phyloP scores from a whole-genome alignment of 768 basidiomycete species.

The Mycena venus region DNA sequence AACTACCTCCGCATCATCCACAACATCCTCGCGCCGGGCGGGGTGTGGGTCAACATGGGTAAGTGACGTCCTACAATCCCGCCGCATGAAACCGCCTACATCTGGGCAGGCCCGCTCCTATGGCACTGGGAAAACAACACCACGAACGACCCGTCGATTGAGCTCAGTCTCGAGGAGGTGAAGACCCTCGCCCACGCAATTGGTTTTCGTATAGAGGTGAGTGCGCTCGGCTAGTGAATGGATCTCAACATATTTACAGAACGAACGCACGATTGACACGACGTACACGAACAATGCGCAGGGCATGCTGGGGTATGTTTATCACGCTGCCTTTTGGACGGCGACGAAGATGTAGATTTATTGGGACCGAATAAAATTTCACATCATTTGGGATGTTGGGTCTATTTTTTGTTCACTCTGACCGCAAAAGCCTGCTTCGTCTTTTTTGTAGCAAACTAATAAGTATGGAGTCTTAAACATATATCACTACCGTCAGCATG shows the following conservation, averaged over 20 bases:
- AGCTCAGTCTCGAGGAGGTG: constrained; percentile 91
- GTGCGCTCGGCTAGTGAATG: constrained; percentile 40
- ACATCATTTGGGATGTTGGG: too few species aligned
- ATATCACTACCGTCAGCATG: too few species aligned
- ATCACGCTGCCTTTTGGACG: constrained; percentile 89
- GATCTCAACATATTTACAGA: constrained; percentile 55
- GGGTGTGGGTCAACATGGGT: constrained; percentile 94
- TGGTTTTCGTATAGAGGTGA: constrained; percentile 86
- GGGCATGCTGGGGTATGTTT: constrained; percentile 88
- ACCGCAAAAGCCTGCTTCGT: too few species aligned
- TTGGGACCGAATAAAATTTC: background rate
- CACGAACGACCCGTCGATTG: constrained; percentile 85
- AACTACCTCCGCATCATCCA: constrained; percentile 92
- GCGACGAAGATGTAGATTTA: constrained; percentile 50
- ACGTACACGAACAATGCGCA: constrained; percentile 89
- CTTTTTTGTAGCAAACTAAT: too few species aligned
- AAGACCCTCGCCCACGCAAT: constrained; percentile 79
- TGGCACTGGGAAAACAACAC: constrained; percentile 98
- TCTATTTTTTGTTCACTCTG: too few species aligned
- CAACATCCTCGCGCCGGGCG: constrained; percentile 84
- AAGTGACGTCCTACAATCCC: constrained; percentile 30
- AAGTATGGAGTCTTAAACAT: too few species aligned
- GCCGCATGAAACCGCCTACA: background rate
- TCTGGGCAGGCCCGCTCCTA: constrained; percentile 79
- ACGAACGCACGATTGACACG: constrained; percentile 83